Conservation (phyloP, 148 eudicot species). For the Chenopodium quinoa region DNA sequence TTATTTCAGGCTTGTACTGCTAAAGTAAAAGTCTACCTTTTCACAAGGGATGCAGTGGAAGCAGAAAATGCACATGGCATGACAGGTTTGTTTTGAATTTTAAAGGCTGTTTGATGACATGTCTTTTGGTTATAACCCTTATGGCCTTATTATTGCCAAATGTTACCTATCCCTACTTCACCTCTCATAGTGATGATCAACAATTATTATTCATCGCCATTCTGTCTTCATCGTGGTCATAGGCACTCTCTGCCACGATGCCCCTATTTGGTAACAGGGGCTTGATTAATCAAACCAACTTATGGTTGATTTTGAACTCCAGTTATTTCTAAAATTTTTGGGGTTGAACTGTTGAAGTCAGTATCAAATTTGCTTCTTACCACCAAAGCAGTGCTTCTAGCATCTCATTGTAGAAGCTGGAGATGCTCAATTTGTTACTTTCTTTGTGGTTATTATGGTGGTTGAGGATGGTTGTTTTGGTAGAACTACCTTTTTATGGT, state of each 20-base stretch:
- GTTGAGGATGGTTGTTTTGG: neutral
- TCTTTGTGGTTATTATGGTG: neutral
- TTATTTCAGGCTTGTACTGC: conserved; percentile 43
- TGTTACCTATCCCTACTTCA: too few species aligned
- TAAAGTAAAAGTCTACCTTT: conserved; percentile 39
- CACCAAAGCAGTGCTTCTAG: neutral
- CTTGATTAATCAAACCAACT: neutral
- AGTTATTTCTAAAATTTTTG: neutral
- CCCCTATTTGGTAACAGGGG: neutral
- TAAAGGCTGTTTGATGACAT: neutral
- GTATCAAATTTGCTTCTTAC: neutral
- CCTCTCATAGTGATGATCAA: too few species aligned
- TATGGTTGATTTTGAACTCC: neutral
- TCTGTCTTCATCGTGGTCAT: neutral
- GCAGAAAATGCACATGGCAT: conserved; percentile 27
- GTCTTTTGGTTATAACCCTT: neutral
- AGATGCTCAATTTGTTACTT: too few species aligned
- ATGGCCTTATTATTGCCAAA: neutral
- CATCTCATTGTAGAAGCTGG: neutral
- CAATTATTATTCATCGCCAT: too few species aligned
- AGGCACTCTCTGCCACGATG: too few species aligned
- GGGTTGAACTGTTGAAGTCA: too few species aligned
- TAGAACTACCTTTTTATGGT: neutral
- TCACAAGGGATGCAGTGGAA: conserved; percentile 32
- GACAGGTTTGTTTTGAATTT: conserved; percentile 39